Evolutionary conservation across 2,329 filamentous ascomycete species (phyloP).

Genomic region (Tolypocladium endophyticum): DNA sequence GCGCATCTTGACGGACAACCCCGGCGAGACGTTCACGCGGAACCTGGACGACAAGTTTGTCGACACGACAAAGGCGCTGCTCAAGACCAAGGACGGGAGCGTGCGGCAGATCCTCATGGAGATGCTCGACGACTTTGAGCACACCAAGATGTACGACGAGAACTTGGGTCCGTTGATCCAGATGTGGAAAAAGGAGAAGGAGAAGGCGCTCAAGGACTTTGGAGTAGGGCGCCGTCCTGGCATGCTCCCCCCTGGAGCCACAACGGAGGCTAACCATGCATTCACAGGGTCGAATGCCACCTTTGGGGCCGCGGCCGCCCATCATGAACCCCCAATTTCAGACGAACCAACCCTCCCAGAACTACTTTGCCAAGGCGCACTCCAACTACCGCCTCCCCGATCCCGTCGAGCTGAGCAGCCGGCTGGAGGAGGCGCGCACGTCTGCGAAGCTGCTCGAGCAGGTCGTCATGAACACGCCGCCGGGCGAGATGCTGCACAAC

Average conservation of each 20-base stretch:
- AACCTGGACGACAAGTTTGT: constrained; percentile 82
- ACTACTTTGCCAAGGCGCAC: constrained; percentile 47
- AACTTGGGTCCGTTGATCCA: constrained; percentile 59
- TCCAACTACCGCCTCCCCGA: constrained; percentile 45
- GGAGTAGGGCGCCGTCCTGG: constrained; percentile 27
- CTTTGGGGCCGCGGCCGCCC: constrained; percentile 7
- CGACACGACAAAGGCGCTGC: constrained; percentile 60
- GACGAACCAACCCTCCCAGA: constrained; percentile 33
- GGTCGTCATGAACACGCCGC: constrained; percentile 75
- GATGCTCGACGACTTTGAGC: constrained; percentile 69
- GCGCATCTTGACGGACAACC: constrained; percentile 86
- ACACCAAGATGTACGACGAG: constrained; percentile 61
- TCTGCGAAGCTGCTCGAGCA: constrained; percentile 89
- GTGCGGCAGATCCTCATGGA: constrained; percentile 83
- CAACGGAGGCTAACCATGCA: constrained; percentile 4
- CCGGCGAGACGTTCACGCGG: constrained; percentile 79
- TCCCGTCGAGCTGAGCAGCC: constrained; percentile 65
- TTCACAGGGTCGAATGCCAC: constrained; percentile 11
- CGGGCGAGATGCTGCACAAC: constrained; percentile 63
- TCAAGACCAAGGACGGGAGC: constrained; percentile 61
- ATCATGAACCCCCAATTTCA: constrained; percentile 4
- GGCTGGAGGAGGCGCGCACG: constrained; percentile 82
- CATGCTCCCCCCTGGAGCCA: neutral
- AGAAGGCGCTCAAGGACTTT: constrained; percentile 43
- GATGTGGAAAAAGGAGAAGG: constrained; percentile 89